Base-by-base conservation (phyloP, 352 stramenopile species). In the Blastocystis sp. region DNA sequence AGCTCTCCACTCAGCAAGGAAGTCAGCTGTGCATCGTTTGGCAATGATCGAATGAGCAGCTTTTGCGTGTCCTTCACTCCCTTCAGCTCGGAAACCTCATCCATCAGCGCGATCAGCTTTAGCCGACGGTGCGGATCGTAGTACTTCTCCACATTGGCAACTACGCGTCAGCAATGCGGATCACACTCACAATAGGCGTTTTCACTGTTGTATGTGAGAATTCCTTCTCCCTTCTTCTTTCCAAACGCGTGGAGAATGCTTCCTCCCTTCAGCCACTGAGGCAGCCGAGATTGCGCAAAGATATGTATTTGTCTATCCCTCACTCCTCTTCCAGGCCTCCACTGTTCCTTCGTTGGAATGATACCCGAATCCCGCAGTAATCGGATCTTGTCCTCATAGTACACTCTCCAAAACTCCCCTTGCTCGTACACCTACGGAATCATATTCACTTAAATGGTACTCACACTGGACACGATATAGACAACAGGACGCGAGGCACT, bases 401-500 rank as follows among this genome's bases (percentile, higher is more conserved):
- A 52, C 41, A 34, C 19, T 19, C 34, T 61, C 74, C 74, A 84
- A 28, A 84, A 84, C 34, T 84, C 74, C 2, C 74, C 74, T 28
- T 84, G 67, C 41, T 84, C 74, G 41, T 84, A 84, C 11, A 84
- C 53, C 71, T 81, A 43, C n/a, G 21, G n/a, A 2, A 81, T 17
- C 38, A 38, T 2, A 38, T 52, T 14, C 5, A 45, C 43, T 34
- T 7, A 19, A n/a, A 41, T 5, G 45, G 28, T 34, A 34, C 28
- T 34, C 65, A 81, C 71, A 53, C 69, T 53, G 23, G 56, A 17
- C 17, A 84, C 41, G 19, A 84, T 43, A 53, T 59, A 84, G 17
- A 67, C 23, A 4, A 84, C 74, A 11, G 21, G 28, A 14, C 74
- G 74, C 41, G 21, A 45, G 3, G 56, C 19, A 34, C 21, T 28